Evolutionary conservation across 2,329 filamentous ascomycete species (phyloP).

Genomic region (Beauveria caledonica): DNA sequence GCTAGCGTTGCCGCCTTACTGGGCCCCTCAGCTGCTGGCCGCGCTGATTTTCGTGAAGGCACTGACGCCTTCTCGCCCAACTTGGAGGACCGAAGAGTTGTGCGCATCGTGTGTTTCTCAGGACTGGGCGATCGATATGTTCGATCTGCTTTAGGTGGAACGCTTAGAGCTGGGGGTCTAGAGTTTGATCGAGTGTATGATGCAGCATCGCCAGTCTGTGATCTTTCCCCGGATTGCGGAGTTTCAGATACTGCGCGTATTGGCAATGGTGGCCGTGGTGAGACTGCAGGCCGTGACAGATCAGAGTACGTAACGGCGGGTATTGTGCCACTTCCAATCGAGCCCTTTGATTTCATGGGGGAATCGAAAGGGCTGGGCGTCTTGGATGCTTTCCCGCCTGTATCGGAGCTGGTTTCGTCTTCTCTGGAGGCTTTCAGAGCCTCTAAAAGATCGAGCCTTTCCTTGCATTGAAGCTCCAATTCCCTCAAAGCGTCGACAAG

Average conservation of each 20-base stretch:
- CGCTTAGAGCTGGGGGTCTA: constrained; percentile 25
- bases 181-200: constrained; percentile 6
- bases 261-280: constrained; percentile 50
- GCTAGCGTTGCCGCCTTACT: constrained; percentile 58
- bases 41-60: constrained; percentile 32
- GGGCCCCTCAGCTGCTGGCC: constrained; percentile 41
- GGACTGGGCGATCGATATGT: constrained; percentile 45
- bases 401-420: constrained; percentile 20
- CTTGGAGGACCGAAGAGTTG: constrained; percentile 47
- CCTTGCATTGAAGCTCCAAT: constrained; percentile 86
- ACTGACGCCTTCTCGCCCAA: constrained; percentile 34
- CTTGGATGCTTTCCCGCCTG: constrained; percentile 16
- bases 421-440: constrained; percentile 62
- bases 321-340: constrained; percentile 74
- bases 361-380: constrained; percentile 17
- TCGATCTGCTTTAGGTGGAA: constrained; percentile 27
- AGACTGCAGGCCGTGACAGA: constrained; percentile 60
- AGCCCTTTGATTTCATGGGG: constrained; percentile 38
- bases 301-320: constrained; percentile 73
- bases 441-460: constrained; percentile 81
- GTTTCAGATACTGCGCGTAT: constrained; percentile 44
- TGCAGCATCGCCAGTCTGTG: constrained; percentile 10
- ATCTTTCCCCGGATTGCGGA: constrained; percentile 29
- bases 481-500: constrained; percentile 72
- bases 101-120: constrained; percentile 54